Base-by-base conservation (phyloP, 345 rosid genomes). In the Corchorus olitorius region DNA sequence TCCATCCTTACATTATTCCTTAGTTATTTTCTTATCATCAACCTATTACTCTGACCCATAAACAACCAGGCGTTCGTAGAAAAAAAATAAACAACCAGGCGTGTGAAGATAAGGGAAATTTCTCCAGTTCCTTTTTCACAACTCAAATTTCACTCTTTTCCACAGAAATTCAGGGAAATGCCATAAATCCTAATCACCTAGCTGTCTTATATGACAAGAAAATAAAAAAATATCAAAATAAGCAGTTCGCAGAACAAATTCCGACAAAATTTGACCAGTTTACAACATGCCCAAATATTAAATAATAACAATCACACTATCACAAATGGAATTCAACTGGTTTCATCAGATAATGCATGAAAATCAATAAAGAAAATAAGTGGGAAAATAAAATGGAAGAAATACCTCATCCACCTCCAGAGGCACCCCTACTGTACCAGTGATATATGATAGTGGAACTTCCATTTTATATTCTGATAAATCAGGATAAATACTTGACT, bases 371-470 rank as follows among this genome's bases (percentile, higher is more conserved):
- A 48, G 43, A 41, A 27, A 58, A 53, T 61, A 55, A 66, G 10
- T 58, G 50, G 35, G 4, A n/a, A 43, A 8, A 10, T 27, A 41
- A 11, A 62, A 27, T 64, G 76, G 69, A 39, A 70, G 50, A 41
- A 73, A 50, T 88, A 96, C 99, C 98, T 94, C 86, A 75, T 92
- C 88, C 20, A 88, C 87, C 75, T 85, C 79, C 84, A 92, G 83
- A 65, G 94, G 65, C 37, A 91, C 93, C 79, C 99, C 99, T 82
- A 96, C 85, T 35, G 88, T 75, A 76, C 81, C 84, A 8, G 87
- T 87, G 62, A 96, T 89, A 78, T 94, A 92, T 17, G 98, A 88
- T 71, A 94, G 81, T 45, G 98, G 88, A 75, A 96, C 97, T 61
- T 94, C 89, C 94, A 96, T 90, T 62, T 83, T 86, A 76, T 88